Evolutionary conservation across 2,329 filamentous ascomycete genomes (phyloP), one percentile per base, ranked within the genome.

Genomic region (Pseudocercospora vitis): DNA sequence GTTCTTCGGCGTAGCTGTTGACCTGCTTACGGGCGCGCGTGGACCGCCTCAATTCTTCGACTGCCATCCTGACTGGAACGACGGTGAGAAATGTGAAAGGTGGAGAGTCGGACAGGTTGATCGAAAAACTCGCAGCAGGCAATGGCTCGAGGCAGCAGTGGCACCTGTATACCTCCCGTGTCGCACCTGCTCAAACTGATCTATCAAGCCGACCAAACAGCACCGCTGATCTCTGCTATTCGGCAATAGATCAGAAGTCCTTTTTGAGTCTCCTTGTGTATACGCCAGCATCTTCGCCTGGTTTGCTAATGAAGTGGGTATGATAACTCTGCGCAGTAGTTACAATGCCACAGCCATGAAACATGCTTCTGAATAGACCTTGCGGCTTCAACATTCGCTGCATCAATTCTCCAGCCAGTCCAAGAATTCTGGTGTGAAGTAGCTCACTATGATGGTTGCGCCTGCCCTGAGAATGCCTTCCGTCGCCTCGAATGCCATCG

Each of bases 401-500:
- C 23, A 29, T 56, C 56, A 68, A 16, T 64, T 70, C 50, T 70
- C 68, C 39, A 86, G 68, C 83, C 83, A 86, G 55, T 85, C 82
- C 60, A 86, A 63, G 60, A 86, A 85, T 45, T 86, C 88, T 0
- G 94, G 94, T 0, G 89, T 91, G 67, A 97, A 97, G 74, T 99
- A 99, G 73, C 84, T 94, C 65, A 97, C 82, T 37, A 99, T 82
- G 67, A 99, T 97, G 0, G 87, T 92, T 5, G 94, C 94, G 37
- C 94, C 94, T 7, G 94, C 94, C 63, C 94, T 82, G 56, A 99
- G 75, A 59, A 99, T 97, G 19, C 91, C 90, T 73, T 97, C 89
- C 0, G 90, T 95, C 55, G 89, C 87, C 77, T 99, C 94, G 64
- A 96, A 91, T 0, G 90, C 94, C 89, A 96, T 96, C 3, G 86